Conservation (phyloP, 192 early-diverging fungal genomes). For the Linnemannia exigua region DNA sequence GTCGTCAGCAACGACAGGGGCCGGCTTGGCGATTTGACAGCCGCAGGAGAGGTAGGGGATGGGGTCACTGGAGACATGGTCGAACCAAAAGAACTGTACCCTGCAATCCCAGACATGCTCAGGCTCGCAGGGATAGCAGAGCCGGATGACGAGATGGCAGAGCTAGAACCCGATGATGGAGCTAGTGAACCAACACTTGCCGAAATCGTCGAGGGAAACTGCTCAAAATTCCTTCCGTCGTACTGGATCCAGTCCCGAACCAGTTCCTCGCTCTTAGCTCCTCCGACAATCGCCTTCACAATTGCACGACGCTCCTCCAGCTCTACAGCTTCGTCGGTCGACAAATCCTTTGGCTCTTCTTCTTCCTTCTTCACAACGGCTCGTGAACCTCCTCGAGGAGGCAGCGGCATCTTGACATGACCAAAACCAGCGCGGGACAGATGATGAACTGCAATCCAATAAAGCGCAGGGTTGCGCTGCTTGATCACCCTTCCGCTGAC, state of each 20-base stretch:
- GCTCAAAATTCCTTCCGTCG: constrained; percentile 47
- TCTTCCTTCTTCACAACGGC: not conserved
- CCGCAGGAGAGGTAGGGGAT: not conserved
- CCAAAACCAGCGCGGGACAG: constrained; percentile 32
- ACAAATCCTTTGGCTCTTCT: not conserved
- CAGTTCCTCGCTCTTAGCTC: constrained; percentile 43
- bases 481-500: constrained; percentile 51
- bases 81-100: not conserved
- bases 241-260: constrained; percentile 52
- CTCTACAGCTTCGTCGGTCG: not conserved
- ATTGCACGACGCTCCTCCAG: constrained; percentile 36
- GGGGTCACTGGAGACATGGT: not conserved
- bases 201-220: not conserved
- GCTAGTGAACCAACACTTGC: not conserved
- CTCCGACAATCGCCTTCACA: constrained; percentile 33
- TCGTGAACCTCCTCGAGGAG: constrained; percentile 6
- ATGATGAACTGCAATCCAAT: constrained; percentile 55
- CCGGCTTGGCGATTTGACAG: constrained; percentile 31
- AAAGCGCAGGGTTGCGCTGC: constrained; percentile 47
- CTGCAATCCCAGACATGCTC: not conserved
- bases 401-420: constrained; percentile 34
- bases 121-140: not conserved
- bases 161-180: not conserved
- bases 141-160: not conserved
- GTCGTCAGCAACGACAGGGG: constrained; percentile 41